Evolutionary conservation across 1,139 yeast species (phyloP), one percentile per base, ranked within the genome.

Genomic region (Saccharomyces hybrid): DNA sequence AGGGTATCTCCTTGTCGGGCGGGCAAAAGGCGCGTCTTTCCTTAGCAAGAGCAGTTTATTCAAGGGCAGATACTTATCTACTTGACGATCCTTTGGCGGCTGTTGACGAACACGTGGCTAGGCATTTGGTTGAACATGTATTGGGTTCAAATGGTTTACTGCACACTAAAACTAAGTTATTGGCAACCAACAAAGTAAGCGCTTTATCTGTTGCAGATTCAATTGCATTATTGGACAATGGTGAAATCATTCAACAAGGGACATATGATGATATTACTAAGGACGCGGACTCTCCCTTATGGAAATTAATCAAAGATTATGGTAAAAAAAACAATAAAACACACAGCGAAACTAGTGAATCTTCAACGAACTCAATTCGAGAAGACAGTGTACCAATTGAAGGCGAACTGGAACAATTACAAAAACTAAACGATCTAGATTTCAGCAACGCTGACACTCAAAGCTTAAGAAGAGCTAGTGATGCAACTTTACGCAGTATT

Each of bases 11-110:
- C 13, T 77, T 93, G 56, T 88, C 97, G 50, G 99, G 99, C 57
- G 99, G 99, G 49, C 98, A 93, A 72, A 93, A 91, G 75, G 97
- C 98, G 1, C 83, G 99, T 72, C 75, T 93, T 52, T 83, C 96
- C 2, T 78, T 93, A 59, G 98, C 98, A 1, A 81, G 99, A 70
- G 97, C 98, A 27, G 97, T 93, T 7, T 93, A 93, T 70, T 84
- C 97, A 2, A 81, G 97, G 63, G 96, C 97, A 3, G 98, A 93
- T 69, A 83, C 91, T 38, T 91, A 89, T 69, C 75, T 93, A 55
- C 74, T 93, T 56, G 99, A 93, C 71, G 99, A 89, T 66, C 88
- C 91, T n/a, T 79, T 93, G 56, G 87, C 96, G 67, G 96, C 98
- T 54, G 96, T 93, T 56, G 97, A 93, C 73, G 95, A 91, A 65